Conservation (phyloP, 2,329 filamentous ascomycete species). For the Emergomyces orientalis region DNA sequence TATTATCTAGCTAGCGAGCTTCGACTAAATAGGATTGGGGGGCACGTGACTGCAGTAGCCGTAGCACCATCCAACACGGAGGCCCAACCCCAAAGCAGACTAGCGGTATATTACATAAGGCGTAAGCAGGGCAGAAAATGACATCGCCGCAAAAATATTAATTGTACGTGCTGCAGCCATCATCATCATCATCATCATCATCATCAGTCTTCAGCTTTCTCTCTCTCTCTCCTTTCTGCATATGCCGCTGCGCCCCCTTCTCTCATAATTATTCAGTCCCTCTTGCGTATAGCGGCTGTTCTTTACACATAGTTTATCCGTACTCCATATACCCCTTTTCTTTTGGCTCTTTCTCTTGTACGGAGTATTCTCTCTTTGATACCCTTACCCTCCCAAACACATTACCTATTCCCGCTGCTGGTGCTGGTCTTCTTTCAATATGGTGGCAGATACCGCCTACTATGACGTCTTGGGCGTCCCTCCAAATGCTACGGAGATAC, state of each 20-base stretch:
- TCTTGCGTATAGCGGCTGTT: neutral
- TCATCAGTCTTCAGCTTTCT: neutral
- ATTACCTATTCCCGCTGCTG: neutral
- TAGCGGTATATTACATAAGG: neutral
- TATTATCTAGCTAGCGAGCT: no score
- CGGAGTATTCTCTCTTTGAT: neutral
- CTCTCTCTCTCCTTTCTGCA: neutral
- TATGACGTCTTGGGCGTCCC: slow-evolving; percentile 80
- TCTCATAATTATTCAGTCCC: no score
- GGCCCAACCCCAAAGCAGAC: neutral
- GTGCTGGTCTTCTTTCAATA: slow-evolving; percentile 29
- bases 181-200: neutral
- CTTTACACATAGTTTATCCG: neutral
- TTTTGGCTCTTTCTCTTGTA: neutral
- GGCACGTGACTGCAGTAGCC: no score
- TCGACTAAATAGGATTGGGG: no score
- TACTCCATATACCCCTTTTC: neutral
- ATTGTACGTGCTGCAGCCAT: neutral
- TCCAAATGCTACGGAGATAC: slow-evolving; percentile 75
- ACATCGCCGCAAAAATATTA: slow-evolving; percentile 1
- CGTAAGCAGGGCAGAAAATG: neutral
- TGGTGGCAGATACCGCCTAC: slow-evolving; percentile 83
- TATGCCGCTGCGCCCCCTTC: no score
- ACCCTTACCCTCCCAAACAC: neutral
- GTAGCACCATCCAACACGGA: no score